Base-by-base conservation (phyloP, 371 early-diverging fungal species). In the Mucor lusitanicus region DNA sequence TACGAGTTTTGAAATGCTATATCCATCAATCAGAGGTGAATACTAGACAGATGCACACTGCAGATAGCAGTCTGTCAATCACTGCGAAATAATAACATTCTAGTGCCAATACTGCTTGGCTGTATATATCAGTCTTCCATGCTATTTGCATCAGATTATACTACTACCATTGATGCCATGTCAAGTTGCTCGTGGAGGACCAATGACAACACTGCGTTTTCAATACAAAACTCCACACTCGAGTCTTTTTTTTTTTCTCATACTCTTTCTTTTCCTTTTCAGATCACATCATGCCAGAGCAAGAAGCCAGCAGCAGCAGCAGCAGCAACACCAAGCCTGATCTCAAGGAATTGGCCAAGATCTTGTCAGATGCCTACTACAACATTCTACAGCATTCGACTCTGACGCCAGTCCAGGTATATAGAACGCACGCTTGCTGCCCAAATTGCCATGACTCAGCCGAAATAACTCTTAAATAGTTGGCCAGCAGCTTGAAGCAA, bases 361-460 rank as follows among this genome's bases (percentile, higher is more conserved):
- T 63, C 11, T 60, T 83, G 12, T 80, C 79, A 1, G 72, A 77
- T 37, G 74, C 79, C 57, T 83, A 80, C 46, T 73, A 79, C 40
- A 58, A 70, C 25, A 15, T 77, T 44, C 46, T 77, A 39, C 77
- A 82, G 55, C 48, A 79, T 44, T 28, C 64, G 3, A 66, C 76
- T 5, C 63, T 67, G 9, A 35, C 59, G 19, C 57, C 68, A 25
- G 59, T 73, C 27, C 28, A 50, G 42, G 82, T 79, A 74, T 50
- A 23, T 12, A 35, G 25, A 11, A 25, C 2, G 30, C 30, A n/a
- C n/a, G n/a, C 8, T 12, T 12, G 11, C 23, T 23, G 25, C 33
- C 23, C 23, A 17, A 28, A 61, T 44, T 23, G n/a, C 39, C 17
- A 21, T 33, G 15, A 35, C 32, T 61, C 23, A 35, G 50, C 50